Conservation (phyloP, 2,329 filamentous ascomycete genomes). For the Huntiella omanensis region DNA sequence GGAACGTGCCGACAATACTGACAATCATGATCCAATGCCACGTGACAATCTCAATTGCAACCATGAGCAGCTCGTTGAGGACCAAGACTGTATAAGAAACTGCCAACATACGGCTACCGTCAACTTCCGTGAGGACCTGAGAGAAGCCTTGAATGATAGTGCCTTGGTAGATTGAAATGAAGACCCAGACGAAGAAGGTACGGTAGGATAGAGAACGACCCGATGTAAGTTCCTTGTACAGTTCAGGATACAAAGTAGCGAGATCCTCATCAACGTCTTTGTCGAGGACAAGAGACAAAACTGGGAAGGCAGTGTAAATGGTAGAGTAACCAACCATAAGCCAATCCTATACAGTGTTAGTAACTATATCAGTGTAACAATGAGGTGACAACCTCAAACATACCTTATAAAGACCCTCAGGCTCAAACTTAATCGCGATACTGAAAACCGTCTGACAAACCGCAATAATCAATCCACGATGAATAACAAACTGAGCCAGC, state of each 20-base stretch:
- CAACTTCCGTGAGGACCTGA: conserved; percentile 67
- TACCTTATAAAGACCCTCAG: conserved; percentile 74
- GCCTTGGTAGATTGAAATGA: conserved; percentile 89
- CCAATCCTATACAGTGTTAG: conserved; percentile 45
- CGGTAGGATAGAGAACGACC: conserved; percentile 76
- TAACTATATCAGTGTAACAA: neutral
- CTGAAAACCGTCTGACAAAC: conserved; percentile 97
- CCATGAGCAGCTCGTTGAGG: conserved; percentile 92
- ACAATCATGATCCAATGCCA: conserved; percentile 92
- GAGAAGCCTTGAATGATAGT: conserved; percentile 87
- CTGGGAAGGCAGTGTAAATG: conserved; percentile 81
- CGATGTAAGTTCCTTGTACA: conserved; percentile 91
- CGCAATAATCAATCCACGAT: conserved; percentile 83
- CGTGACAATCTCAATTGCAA: conserved; percentile 86
- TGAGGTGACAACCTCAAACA: conserved; percentile 11
- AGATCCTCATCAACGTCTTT: conserved; percentile 87
- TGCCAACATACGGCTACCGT: conserved; percentile 59
- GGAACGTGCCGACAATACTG: conserved; percentile 62
- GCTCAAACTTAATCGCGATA: conserved; percentile 81
- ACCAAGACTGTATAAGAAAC: conserved; percentile 85
- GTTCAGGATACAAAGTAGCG: conserved; percentile 85
- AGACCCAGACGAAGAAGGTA: conserved; percentile 93
- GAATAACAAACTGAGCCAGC: conserved; percentile 93
- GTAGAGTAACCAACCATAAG: conserved; percentile 92
- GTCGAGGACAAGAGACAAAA: conserved; percentile 85